phyloP scores from a whole-genome alignment of 1,284 basidiomycete genomes.

The Boletellus deceptivus region DNA sequence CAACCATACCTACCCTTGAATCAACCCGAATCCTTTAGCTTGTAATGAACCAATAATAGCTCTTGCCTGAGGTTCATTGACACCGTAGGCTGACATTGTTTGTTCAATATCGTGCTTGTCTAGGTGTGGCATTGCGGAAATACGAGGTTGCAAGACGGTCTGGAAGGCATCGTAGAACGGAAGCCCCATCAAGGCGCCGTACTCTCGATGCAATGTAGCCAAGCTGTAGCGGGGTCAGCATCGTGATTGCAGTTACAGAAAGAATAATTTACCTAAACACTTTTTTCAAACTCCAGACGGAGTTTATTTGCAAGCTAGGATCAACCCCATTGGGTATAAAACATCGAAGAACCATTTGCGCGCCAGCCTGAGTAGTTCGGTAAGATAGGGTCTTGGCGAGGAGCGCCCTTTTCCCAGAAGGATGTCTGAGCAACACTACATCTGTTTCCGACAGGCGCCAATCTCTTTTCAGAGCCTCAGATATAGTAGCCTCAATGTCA shows the following conservation, averaged over 20 bases:
- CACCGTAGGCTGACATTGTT: conserved; percentile 69
- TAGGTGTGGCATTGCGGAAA: conserved; percentile 50
- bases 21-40: conserved; percentile 83
- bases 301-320: conserved; percentile 59
- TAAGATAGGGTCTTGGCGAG: conserved; percentile 84
- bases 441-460: conserved; percentile 82
- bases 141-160: conserved; percentile 67
- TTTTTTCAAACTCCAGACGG: conserved; percentile 76
- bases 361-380: conserved; percentile 49
- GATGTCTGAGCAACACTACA: conserved; percentile 67
- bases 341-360: conserved; percentile 52
- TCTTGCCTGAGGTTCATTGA: conserved; percentile 94
- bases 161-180: conserved; percentile 79
- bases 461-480: conserved; percentile 57
- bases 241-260: background rate
- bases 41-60: conserved; percentile 81
- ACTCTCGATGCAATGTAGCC: conserved; percentile 91
- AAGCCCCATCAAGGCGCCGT: conserved; percentile 80
- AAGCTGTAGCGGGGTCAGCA: conserved; percentile 51
- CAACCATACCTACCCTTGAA: conserved; percentile 79
- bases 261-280: conserved; percentile 66
- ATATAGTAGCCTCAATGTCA: conserved; percentile 66
- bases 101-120: conserved; percentile 56
- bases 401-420: conserved; percentile 46
- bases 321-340: conserved; percentile 43